Evolutionary conservation across 2,329 filamentous ascomycete genomes (phyloP), one percentile per base, ranked within the genome.

Genomic region (Proliferodiscus dingleyae): DNA sequence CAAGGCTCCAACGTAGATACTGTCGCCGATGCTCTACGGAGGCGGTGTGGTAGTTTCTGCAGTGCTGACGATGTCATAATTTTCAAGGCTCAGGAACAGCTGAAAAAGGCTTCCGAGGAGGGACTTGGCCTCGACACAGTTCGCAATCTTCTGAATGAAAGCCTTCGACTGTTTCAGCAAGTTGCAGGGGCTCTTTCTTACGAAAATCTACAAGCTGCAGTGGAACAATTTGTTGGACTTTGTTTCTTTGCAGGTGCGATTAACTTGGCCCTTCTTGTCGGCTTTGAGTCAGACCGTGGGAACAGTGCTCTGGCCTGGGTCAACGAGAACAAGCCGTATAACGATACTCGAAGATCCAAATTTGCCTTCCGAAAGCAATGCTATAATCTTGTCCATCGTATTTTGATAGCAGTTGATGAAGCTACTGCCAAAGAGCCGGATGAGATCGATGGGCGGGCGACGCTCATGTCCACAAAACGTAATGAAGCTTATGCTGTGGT

Each of bases 1-100:
- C 95, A 89, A 60, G 93, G 94, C 8, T 91, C 90, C 4, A 98
- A 97, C 53, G 91, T 98, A 16, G 94, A 98, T 68, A 96, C 90
- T 0, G 89, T 98, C 19, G 91, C 93, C 0, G 93, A 98, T 66
- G 89, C 90, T n/a, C 71, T 98, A 40, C 80, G 93, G 37, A 78
- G 93, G 57, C 81, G 90, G 58, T 98, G 93, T 58, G 94, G 93
- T 51, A 96, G 87, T 67, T 98, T 98, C 75, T 98, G 93, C 66
- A 96, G 90, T 60, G 83, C 91, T 0, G 91, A 98, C 54, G 93
- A 98, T 69, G 93, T 97, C 2, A 83, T 97, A 53, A 91, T 96
- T 56, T 98, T 98, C 81, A 97, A 95, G 68, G 93, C 93, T 0
- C 91, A 97, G 64, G 93, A 98, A 66, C 87, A 91, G 59, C 72